Evolutionary conservation across 2,329 filamentous ascomycete species (phyloP), one percentile per base, ranked within the genome.

Genomic region (Colletotrichum gigasporum): DNA sequence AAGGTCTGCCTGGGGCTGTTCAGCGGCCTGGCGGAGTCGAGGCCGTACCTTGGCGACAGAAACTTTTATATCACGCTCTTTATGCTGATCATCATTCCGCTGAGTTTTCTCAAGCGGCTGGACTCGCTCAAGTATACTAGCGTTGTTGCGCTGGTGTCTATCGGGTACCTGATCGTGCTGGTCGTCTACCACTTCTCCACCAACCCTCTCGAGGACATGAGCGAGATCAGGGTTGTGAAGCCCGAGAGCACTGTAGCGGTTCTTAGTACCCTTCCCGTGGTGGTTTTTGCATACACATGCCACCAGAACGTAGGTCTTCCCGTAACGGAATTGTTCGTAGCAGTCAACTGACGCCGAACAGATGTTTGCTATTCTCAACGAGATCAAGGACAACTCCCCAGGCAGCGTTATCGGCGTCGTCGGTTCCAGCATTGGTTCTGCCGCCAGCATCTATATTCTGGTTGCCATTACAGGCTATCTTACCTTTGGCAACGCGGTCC

Each of bases 351-450:
- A 79, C 69, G 58, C 20, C 1, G 28, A 2, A 1, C 70, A 96
- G 92, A 99, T 99, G 96, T 99, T 99, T 76, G 97, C 95, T 10
- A 97, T 99, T 69, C 81, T 99, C 44, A 99, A 99, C 72, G 96
- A 99, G 79, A 93, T 99, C 69, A 85, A 88, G 63, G 90, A 97
- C 74, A 93, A 94, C 77, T 92, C 92, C 3, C 93, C 93, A 18
- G 78, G 75, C 71, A 91, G 91, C 67, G 91, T 95, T 7, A 90
- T 93, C 1, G 86, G 87, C 14, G 94, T 99, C 8, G 89, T 98
- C 11, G 83, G 85, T 20, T 86, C 91, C 4, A 97, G 94, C 71
- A 97, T 97, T 70, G 96, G 96, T 18, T 91, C 91, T 28, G 93
- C 95, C n/a, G 92, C 92, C 11, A 85, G 84, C 16, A 90, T 97